Percentiles rank a stretch among this genome's conserved stretches.
Conservation (phyloP, 352 stramenopile species). For the Pythium coloratum region DNA sequence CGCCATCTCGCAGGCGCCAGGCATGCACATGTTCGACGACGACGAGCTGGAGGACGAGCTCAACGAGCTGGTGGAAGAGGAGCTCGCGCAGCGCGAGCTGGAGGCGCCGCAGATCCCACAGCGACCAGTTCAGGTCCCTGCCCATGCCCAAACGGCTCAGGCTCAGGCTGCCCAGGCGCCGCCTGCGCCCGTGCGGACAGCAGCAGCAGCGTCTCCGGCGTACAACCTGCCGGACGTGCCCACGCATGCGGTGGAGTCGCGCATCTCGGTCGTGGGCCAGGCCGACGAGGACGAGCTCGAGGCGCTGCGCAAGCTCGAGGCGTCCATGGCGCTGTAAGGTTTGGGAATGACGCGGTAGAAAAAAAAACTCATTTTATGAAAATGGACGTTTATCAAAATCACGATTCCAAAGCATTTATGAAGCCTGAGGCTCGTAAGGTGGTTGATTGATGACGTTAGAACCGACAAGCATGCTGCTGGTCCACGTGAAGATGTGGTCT, state of each 20-base stretch:
- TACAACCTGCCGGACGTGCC: conserved; percentile 83
- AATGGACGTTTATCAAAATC: neutral
- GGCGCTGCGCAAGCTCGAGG: conserved; percentile 81
- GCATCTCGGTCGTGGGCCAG: conserved; percentile 70
- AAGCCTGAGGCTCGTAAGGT: too few relatives aligned
- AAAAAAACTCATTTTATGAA: neutral
- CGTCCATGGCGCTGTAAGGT: conserved; percentile 69
- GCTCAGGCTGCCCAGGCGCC: conserved; percentile 4
- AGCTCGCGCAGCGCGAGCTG: conserved; percentile 91
- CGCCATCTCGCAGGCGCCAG: conserved; percentile 93
- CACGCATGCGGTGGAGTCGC: conserved; percentile 70
- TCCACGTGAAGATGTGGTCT: too few relatives aligned
- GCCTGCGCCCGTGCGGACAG: conserved; percentile 28
- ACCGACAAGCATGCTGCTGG: too few relatives aligned
- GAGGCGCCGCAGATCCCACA: conserved; percentile 80
- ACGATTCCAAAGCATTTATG: too few relatives aligned
- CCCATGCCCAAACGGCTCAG: conserved; percentile 5
- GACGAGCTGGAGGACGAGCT: conserved; percentile 96
- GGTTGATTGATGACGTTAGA: too few relatives aligned
- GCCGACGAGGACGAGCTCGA: conserved; percentile 85
- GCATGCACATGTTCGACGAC: conserved; percentile 91
- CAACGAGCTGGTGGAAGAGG: conserved; percentile 92
- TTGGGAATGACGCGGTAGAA: neutral
- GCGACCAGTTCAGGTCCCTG: conserved; percentile 18
- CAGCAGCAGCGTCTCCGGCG: conserved; percentile 28